Evolutionary conservation across 2,329 filamentous ascomycete genomes (phyloP), one percentile per base, ranked within the genome.

Genomic region (Scytalidium sp.): DNA sequence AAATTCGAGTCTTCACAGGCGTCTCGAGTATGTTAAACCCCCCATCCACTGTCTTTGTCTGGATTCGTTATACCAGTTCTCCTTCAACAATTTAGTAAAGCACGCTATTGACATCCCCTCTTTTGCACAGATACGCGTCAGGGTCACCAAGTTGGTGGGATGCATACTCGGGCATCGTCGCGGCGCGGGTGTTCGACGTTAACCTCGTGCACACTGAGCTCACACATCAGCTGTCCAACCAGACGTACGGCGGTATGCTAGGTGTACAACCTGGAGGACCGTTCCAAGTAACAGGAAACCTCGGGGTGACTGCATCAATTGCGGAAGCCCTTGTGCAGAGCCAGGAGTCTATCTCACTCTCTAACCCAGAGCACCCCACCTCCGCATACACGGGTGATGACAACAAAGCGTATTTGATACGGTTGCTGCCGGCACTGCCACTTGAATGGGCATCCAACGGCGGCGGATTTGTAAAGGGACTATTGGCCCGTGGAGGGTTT

Each of bases 251-350:
- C 60, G 79, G 3, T 64, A 68, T 15, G 63, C 58, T 9, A 66
- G 39, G 41, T 20, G 17, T 13, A 21, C 46, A 46, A 6, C 36
- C 39, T 22, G 22, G 36, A 13, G 36, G 22, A 5, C 40, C 41
- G 3, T 76, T 77, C 54, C 75, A 77, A 56, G 74, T 76, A 9
- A 75, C 78, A 50, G 75, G 75, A 3, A 78, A 78, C 50, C 74
- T 75, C 52, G 75, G 75, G 3, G 69, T 70, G 9, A 67, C 68
- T 2, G 68, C 70, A 6, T 74, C 69, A 5, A 68, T 78, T 10
- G 60, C 70, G 2, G 75, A 76, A 56, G 70, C 70, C 61, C 52
- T 76, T 39, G 48, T 76, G 4, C 74, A 76, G 54, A 68, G 65
- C 36, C 65, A 69, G 22, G 43, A 47, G 7, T 9, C 32, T n/a